Conservation (phyloP, 352 stramenopile species). For the Globisporangium nunn region DNA sequence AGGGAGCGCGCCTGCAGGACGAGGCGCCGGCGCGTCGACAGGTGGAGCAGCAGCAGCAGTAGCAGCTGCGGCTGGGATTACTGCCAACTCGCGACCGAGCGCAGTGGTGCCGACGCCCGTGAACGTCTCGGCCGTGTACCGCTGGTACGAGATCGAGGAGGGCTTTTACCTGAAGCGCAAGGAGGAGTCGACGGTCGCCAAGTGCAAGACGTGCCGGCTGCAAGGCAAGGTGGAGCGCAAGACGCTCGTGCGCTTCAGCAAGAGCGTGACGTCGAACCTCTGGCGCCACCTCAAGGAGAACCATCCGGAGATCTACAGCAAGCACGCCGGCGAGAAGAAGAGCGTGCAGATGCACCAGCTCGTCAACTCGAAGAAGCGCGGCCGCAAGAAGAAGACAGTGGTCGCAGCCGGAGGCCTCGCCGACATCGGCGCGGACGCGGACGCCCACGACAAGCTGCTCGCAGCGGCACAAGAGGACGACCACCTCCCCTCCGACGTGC, state of each 20-base stretch:
- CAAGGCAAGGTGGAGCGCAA: constrained; percentile 65
- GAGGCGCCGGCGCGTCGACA: constrained; percentile 2
- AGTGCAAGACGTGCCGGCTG: constrained; percentile 49
- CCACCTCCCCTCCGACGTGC: constrained; percentile 6
- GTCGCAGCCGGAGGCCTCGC: background rate
- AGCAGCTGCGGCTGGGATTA: too few species aligned
- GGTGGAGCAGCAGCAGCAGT: too few species aligned
- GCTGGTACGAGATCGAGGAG: constrained; percentile 73
- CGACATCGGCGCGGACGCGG: constrained; percentile 3
- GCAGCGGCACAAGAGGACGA: constrained; percentile 8
- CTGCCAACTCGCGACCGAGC: too few species aligned
- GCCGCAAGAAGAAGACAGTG: constrained; percentile 47
- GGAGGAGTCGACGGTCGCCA: constrained; percentile 66
- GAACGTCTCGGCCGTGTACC: constrained; percentile 60
- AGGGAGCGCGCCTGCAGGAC: background rate
- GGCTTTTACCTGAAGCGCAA: constrained; percentile 50
- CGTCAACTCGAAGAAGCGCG: constrained; percentile 39
- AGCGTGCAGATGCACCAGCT: constrained; percentile 67
- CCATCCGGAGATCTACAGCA: constrained; percentile 66
- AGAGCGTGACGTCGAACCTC: constrained; percentile 80
- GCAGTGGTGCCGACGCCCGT: background rate
- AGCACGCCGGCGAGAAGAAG: constrained; percentile 70
- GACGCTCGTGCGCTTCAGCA: constrained; percentile 67
- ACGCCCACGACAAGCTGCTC: constrained; percentile 16
- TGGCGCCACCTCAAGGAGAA: constrained; percentile 81